Base-by-base conservation (phyloP, 306 rosid genomes). In the Lablab purpureus region DNA sequence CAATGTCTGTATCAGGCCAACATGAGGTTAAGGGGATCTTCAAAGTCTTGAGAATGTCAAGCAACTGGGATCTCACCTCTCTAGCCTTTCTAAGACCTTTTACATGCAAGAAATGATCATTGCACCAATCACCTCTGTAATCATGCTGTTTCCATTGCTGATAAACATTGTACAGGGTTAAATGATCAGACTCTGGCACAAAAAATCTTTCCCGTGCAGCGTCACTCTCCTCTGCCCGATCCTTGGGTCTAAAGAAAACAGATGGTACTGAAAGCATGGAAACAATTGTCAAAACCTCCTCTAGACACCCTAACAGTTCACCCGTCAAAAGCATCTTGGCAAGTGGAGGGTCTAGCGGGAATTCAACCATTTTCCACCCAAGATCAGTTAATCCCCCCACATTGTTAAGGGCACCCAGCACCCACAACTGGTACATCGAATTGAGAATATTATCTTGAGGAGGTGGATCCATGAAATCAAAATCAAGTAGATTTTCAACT, bases 331-430 rank as follows among this genome's bases (percentile, higher is more conserved):
- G 94, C 99, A 95, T 95, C 87, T 95, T 95, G 32, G 99, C 99
- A 50, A 95, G 98, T 6, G 99, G 98, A 73, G 99, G 99, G 74
- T 95, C 99, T 82, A 95, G 75, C 0, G 99, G 99, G 75, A 95
- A 95, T 87, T 95, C 99, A 68, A 95, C 99, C 99, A 95, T 95
- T 84, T 95, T 95, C 99, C 99, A 95, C 56, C 99, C 99, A 22
- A 92, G 93, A 10, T 87, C 94, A 47, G 99, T 95, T 81, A 95
- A 85, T 58, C 88, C 85, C 73, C 99, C 99, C 1, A 95, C 99
- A 74, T 95, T 95, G 85, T 90, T 91, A 62, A 95, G 97, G 78
- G 99, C 99, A 30, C 98, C 99, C 81, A 95, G 87, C 40, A 95
- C 99, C 99, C 99, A 95, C 85, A 95, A 82, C 79, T 95, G 99